Percentiles rank a stretch among this genome's conserved stretches.
phyloP scores from a whole-genome alignment of 2,329 filamentous ascomycete genomes.

The Purpureocillium takamizusanense region DNA sequence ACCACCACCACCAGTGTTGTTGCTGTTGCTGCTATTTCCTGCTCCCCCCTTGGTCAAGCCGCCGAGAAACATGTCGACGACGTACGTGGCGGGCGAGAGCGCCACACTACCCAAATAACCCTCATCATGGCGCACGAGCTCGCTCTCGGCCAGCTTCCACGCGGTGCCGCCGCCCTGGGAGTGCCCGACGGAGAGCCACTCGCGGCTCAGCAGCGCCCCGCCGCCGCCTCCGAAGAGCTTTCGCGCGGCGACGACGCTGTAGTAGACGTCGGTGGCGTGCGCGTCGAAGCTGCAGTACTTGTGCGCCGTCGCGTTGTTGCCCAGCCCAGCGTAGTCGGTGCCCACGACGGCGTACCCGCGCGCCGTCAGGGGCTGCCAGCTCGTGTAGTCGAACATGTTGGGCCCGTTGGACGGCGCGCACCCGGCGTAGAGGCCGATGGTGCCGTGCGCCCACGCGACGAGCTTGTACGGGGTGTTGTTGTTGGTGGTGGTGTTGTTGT shows the following conservation, averaged over 20 bases:
- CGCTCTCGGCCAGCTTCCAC: conserved; percentile 12
- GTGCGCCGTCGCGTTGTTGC: conserved; percentile 11
- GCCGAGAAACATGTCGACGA: conserved; percentile 5
- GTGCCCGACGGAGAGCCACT: conserved; percentile 9
- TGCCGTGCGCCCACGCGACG: conserved; percentile 9
- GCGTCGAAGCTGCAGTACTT: conserved; percentile 9
- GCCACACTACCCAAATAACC: conserved; percentile 9
- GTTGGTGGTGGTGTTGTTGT: too few relatives aligned
- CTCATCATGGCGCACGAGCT: conserved; percentile 2
- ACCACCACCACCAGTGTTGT: too few relatives aligned
- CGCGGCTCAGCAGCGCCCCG: conserved; percentile 3
- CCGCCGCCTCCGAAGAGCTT: conserved; percentile 1
- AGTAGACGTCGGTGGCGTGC: conserved; percentile 9
- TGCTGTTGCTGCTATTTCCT: too few relatives aligned
- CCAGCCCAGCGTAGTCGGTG: conserved; percentile 13
- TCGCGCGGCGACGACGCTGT: conserved; percentile 6
- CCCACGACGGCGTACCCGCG: conserved; percentile 10
- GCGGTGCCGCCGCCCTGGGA: conserved; percentile 11
- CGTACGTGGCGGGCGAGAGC: conserved; percentile 6
- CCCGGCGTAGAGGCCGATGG: conserved; percentile 4
- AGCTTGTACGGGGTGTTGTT: neutral
- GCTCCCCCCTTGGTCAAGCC: neutral
- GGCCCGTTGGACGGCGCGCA: conserved; percentile 7
- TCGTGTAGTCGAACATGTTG: conserved; percentile 5
- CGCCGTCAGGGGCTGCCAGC: conserved; percentile 4